phyloP scores from a whole-genome alignment of 495 filamentous ascomycete species.

The Penicillium coffeae region DNA sequence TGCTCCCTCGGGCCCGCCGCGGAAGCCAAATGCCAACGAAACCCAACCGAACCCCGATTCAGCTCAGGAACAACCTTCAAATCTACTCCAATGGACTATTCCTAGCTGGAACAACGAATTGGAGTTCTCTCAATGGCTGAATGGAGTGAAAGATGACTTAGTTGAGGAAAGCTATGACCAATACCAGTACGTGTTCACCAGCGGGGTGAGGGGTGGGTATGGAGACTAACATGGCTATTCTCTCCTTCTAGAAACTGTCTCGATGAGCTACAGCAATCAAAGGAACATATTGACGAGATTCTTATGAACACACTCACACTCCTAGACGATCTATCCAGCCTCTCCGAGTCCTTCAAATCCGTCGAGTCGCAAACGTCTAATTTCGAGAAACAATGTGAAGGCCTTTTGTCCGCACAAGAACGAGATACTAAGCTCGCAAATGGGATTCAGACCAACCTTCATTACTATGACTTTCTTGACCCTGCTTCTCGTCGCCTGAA shows the following conservation, averaged over 20 bases:
- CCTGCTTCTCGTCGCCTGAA: conserved; percentile 86
- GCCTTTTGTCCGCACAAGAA: conserved; percentile 72
- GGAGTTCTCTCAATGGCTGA: conserved; percentile 60
- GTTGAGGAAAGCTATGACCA: conserved; percentile 79
- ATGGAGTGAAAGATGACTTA: conserved; percentile 59
- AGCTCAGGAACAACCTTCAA: conserved; percentile 16
- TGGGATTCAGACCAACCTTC: conserved; percentile 76
- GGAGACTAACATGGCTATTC: conserved; percentile 8
- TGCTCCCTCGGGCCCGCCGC: conserved; percentile 36
- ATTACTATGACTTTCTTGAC: conserved; percentile 90
- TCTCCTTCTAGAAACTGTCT: conserved; percentile 57
- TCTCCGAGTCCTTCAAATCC: conserved; percentile 76
- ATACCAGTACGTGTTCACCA: conserved; percentile 61
- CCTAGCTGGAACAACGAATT: conserved; percentile 45
- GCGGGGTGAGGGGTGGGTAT: conserved; percentile 1
- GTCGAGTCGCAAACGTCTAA: conserved; percentile 88
- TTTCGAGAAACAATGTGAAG: conserved; percentile 89
- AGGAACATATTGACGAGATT: conserved; percentile 77
- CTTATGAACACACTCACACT: conserved; percentile 68
- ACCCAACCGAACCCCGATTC: conserved; percentile 19
- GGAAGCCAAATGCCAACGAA: conserved; percentile 27
- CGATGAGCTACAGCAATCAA: conserved; percentile 73
- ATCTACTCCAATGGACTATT: conserved; percentile 4
- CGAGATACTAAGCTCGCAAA: conserved; percentile 72
- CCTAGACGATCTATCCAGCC: conserved; percentile 65